These are phyloP conservation scores for Fusarium sp. DNA, from an alignment of 2,329 filamentous ascomycete species.

Conservation along the genomic window DNA sequence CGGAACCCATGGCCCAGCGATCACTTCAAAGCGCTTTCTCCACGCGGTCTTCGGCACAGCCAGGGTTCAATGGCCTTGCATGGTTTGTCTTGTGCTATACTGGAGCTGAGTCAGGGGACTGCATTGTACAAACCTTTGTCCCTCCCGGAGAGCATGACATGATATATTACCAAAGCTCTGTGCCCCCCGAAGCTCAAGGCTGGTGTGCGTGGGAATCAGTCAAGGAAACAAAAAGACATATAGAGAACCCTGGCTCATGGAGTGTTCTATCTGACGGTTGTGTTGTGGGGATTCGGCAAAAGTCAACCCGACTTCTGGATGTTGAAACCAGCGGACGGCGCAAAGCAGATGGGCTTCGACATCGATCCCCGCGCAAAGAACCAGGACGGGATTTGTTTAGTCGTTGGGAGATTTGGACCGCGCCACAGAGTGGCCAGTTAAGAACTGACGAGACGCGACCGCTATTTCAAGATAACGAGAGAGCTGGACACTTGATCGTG, in stretches of 20 bases:
- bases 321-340: conserved; percentile 23
- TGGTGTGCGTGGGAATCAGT: conserved; percentile 63
- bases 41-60: conserved; percentile 49
- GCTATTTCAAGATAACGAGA: conserved; percentile 53
- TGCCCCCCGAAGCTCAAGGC: conserved; percentile 50
- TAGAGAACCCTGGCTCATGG: conserved; percentile 73
- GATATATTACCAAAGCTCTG: conserved; percentile 63
- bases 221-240: conserved; percentile 59
- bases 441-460: conserved; percentile 57
- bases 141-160: conserved; percentile 61
- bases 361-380: conserved; percentile 42
- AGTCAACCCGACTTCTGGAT: conserved; percentile 37
- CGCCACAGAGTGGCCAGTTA: conserved; percentile 55
- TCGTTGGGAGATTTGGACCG: conserved; percentile 65
- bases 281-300: conserved; percentile 69
- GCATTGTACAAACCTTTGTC: conserved; percentile 71
- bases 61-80: conserved; percentile 66
- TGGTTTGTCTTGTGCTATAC: conserved; percentile 73
- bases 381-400: conserved; percentile 42
- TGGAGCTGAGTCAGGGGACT: conserved; percentile 66
- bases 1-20: conserved; percentile 65
- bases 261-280: conserved; percentile 68
- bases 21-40: conserved; percentile 70
- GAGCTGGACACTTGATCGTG: conserved; percentile 68
- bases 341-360: conserved; percentile 41